Conservation (phyloP, 371 early-diverging fungal genomes). For the Smittium mucronatum region DNA sequence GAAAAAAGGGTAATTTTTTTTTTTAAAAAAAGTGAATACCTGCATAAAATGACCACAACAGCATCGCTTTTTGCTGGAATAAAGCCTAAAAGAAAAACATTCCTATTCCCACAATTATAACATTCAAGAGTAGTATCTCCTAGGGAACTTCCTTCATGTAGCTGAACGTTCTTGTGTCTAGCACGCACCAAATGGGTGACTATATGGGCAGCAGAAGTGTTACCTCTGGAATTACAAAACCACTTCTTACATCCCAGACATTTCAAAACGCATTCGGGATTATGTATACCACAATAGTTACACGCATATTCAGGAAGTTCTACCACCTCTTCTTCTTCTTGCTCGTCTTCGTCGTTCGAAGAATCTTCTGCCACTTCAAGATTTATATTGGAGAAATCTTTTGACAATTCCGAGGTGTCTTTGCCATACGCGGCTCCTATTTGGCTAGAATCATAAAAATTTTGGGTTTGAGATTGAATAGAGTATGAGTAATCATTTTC, state of each 20-base stretch:
- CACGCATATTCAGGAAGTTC: slow-evolving; percentile 76
- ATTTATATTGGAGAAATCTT: background rate
- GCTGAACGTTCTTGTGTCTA: slow-evolving; percentile 84
- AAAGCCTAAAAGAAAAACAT: slow-evolving; percentile 93
- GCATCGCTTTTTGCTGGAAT: slow-evolving; percentile 96
- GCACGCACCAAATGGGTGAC: slow-evolving; percentile 89
- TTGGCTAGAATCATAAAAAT: background rate
- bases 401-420: background rate
- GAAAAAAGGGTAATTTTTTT: background rate
- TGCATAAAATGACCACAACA: slow-evolving; percentile 91
- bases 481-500: background rate
- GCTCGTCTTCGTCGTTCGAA: slow-evolving; percentile 11
- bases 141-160: slow-evolving; percentile 81
- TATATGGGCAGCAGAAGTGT: slow-evolving; percentile 89
- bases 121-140: slow-evolving; percentile 93
- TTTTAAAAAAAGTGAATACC: background rate
- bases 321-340: background rate
- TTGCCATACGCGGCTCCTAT: background rate
- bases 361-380: background rate
- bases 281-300: slow-evolving; percentile 85
- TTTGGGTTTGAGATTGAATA: slow-evolving; percentile 7
- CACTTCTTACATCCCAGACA: slow-evolving; percentile 87
- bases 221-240: slow-evolving; percentile 94
- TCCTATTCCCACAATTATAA: slow-evolving; percentile 91
- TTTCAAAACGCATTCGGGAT: slow-evolving; percentile 77